Evolutionary conservation across 2,329 filamentous ascomycete species (phyloP), one percentile per base, ranked within the genome.

Genomic region (Botrytis sinoallii): DNA sequence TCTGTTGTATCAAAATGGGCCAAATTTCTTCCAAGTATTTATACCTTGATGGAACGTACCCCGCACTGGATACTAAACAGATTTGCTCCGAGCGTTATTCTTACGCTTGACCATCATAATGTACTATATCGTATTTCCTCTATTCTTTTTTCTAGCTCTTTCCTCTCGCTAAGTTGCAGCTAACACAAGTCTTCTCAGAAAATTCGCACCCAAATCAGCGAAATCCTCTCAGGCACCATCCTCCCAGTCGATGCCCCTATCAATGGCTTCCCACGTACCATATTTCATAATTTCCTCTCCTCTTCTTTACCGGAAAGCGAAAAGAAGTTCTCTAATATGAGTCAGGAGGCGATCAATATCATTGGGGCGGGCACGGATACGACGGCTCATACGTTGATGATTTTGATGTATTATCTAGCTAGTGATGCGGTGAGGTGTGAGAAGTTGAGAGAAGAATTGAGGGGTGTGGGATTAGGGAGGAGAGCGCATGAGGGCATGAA

Each of bases 361-460:
- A 70, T 79, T 70, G 76, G 72, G 42, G 77, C 77, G 18, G 77
- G 77, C 20, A 70, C 74, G 3, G 77, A 77, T 72, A 77, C 77
- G 9, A 74, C 73, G 18, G 77, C 76, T n/a, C 71, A 74, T 38
- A 55, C 72, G 1, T 52, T 79, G 22, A 72, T 73, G 20, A 59
- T 72, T 25, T 74, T 73, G 22, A 66, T 71, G 25, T 75, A 76
- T 55, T 73, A 77, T 70, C 67, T 79, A 2, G 76, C 77, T 57
- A 74, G 70, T 8, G 71, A 72, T 16, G 69, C 71, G 6, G 42
- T 70, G 18, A 64, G 65, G 25, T 57, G 25, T 9, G 66, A 68
- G 35, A 79, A 74, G 42, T 64, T 79, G 48, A 69, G 65, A 40
- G 57, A 32, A 18, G 78, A 79, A 61, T 64, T 79, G n/a, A 44